Evolutionary conservation across 805 yeast genomes (phyloP).

Genomic region (Candida chilensis): DNA sequence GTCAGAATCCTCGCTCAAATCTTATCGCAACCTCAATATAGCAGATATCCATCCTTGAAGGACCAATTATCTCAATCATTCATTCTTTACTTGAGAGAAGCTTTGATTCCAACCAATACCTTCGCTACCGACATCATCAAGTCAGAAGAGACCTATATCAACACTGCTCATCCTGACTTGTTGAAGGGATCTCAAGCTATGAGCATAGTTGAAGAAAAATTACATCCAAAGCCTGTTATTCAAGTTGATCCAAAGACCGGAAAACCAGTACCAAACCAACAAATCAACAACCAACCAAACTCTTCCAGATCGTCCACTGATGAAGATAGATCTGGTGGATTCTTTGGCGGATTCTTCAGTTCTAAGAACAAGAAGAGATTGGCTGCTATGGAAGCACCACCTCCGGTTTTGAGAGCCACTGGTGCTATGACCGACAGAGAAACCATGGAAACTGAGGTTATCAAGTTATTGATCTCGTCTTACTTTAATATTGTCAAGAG

Average conservation of each 20-base stretch:
- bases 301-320: constrained; percentile 9
- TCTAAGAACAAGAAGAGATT: constrained; percentile 88
- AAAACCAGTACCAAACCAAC: constrained; percentile 52
- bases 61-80: constrained; percentile 78
- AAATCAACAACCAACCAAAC: constrained; percentile 18
- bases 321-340: constrained; percentile 60
- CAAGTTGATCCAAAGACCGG: constrained; percentile 88
- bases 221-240: constrained; percentile 67
- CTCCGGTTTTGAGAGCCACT: constrained; percentile 85
- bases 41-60: constrained; percentile 86
- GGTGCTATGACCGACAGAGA: constrained; percentile 93
- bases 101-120: constrained; percentile 74
- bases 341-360: constrained; percentile 92
- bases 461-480: constrained; percentile 82
- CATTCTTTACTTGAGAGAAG: constrained; percentile 70
- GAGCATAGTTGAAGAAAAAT: constrained; percentile 83
- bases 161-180: constrained; percentile 96
- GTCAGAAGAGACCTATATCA: constrained; percentile 89
- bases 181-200: constrained; percentile 92
- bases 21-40: constrained; percentile 68
- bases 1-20: constrained; percentile 85
- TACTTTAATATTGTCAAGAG: constrained; percentile 90
- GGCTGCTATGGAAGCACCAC: constrained; percentile 97
- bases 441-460: constrained; percentile 94
- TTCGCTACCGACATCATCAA: constrained; percentile 78